Evolutionary conservation across 306 rosid species (phyloP), one percentile per base, ranked within the genome.

Genomic region (Dalbergia oliveri): DNA sequence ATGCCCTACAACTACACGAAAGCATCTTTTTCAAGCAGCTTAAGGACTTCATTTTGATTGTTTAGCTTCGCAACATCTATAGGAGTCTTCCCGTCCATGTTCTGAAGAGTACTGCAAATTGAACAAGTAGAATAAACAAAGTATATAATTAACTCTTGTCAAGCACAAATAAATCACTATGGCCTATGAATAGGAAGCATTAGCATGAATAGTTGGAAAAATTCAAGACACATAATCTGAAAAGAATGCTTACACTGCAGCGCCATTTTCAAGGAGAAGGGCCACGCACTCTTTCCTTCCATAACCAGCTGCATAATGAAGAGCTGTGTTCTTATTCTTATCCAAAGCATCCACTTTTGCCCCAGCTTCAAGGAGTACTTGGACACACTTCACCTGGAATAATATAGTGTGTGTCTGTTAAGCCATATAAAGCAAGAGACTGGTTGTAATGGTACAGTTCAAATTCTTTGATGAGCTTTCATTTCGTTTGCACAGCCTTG

Each of bases 301-400:
- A 65, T 96, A 96, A 82, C 99, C 99, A 34, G 97, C 98, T n/a
- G 99, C 99, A 35, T 96, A 96, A 85, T 96, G 99, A 81, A 96
- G 97, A 1, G 99, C 99, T 0, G 98, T 96, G 89, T 96, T 96
- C 81, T 96, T 96, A 45, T 96, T 96, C 86, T 87, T 93, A 80
- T 96, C 99, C 85, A 96, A 89, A 75, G 99, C 94, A 82, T 96
- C 97, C 58, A 93, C 99, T 66, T 87, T 90, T 4, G 97, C 99
- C 68, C 99, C 98, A 73, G 99, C 97, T 81, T 96, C 99, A 5
- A 96, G 91, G 66, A 96, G 99, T 72, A 84, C 79, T 88, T 89
- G 99, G n/a, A 96, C 97, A 84, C 99, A 96, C 86, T 91, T 92
- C 66, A 87, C 98, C 99, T 95, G 92, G 58, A 78, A 90, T 60